Percentiles rank a stretch among this genome's conserved stretches.
Conservation (phyloP, 2,329 filamentous ascomycete genomes). For the Botrytis fragariae region DNA sequence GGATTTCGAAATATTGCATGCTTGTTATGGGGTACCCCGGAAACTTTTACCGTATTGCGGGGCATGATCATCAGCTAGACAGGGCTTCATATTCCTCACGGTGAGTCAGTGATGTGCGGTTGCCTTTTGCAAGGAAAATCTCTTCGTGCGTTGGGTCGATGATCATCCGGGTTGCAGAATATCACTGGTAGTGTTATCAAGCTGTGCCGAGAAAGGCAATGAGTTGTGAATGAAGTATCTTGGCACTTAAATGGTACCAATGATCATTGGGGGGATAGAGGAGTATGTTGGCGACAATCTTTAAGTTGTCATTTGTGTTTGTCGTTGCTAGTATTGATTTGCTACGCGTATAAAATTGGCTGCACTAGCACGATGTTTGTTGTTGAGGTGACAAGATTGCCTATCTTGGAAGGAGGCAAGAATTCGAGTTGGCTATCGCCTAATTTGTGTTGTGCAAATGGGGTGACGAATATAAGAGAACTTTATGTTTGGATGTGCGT, state of each 20-base stretch:
- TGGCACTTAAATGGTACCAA: background rate
- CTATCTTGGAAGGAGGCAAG: background rate
- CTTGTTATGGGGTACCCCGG: conserved; percentile 1
- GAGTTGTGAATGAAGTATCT: background rate
- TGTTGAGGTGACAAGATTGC: background rate
- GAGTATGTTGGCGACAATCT: background rate
- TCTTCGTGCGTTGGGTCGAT: background rate
- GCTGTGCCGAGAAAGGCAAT: background rate
- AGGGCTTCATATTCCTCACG: background rate
- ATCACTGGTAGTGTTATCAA: background rate
- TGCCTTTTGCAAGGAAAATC: background rate
- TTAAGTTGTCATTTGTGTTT: conserved; percentile 1
- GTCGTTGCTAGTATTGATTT: background rate
- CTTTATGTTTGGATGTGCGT: background rate
- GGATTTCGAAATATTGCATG: background rate
- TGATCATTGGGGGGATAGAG: background rate
- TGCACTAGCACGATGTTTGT: background rate
- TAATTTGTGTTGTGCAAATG: background rate
- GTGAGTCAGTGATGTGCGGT: background rate
- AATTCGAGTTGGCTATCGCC: background rate
- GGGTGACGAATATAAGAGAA: background rate
- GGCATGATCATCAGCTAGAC: conserved; percentile 4
- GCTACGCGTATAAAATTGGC: background rate
- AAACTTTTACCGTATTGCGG: background rate
- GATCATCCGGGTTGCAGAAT: background rate